phyloP scores from a whole-genome alignment of 208 protist species.

The Trichomonas vaginalis region DNA sequence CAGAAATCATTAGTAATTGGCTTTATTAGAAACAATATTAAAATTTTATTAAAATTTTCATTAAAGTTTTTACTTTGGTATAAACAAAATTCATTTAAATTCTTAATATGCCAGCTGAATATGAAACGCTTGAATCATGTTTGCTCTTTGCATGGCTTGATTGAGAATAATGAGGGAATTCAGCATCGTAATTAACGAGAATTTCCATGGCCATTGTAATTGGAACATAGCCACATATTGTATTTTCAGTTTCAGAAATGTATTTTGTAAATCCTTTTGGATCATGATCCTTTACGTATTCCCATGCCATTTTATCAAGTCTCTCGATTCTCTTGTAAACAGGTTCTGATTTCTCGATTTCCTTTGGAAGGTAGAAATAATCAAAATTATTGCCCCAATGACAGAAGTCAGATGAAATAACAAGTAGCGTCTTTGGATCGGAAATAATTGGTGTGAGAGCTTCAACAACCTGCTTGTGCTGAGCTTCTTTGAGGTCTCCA shows the following conservation, averaged over 20 bases:
- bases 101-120: background rate
- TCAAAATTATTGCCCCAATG: slow-evolving; percentile 14
- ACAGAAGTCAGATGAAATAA: slow-evolving; percentile 17
- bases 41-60: background rate
- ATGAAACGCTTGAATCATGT: background rate
- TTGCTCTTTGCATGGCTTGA: background rate
- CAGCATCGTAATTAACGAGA: background rate
- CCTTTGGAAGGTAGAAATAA: background rate
- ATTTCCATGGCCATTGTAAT: background rate
- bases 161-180: background rate
- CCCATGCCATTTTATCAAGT: background rate
- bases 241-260: background rate
- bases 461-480: background rate
- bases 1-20: background rate
- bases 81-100: background rate
- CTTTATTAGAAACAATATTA: background rate
- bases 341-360: background rate
- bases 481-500: background rate
- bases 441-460: background rate
- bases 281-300: background rate
- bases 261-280: background rate
- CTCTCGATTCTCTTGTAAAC: background rate
- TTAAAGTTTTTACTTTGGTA: background rate
- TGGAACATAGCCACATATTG: slow-evolving; percentile 12
- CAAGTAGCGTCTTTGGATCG: background rate